phyloP scores from a whole-genome alignment of 345 rosid genomes.

The Gossypium raimondii region DNA sequence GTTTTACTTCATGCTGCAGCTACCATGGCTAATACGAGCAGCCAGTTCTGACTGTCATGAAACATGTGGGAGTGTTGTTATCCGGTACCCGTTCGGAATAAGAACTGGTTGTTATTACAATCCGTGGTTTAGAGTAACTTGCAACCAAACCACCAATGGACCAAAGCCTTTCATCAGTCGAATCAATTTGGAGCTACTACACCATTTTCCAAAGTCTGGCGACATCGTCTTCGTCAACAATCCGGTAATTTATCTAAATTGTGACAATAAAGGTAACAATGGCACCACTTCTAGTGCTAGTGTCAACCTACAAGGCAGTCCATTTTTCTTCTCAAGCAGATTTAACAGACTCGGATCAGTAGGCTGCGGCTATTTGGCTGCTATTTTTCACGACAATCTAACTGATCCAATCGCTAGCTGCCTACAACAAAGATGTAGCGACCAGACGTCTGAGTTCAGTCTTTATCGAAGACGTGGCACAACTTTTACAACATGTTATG shows the following conservation, averaged over 20 bases:
- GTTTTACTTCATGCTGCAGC: background rate
- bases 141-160: background rate
- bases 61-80: background rate
- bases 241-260: background rate
- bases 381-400: background rate
- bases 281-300: background rate
- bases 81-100: background rate
- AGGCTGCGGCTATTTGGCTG: background rate
- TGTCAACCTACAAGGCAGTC: background rate
- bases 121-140: background rate
- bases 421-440: background rate
- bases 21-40: background rate
- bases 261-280: background rate
- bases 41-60: background rate
- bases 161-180: background rate
- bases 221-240: background rate
- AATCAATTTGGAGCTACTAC: background rate
- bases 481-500: background rate
- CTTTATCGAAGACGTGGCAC: background rate
- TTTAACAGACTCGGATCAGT: background rate
- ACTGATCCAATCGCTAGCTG: background rate
- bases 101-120: background rate
- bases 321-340: background rate
- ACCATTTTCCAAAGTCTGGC: accelerated
- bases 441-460: background rate